phyloP scores from a whole-genome alignment of 225 moss, liverwort and hornwort species.

The Rhytidiadelphus loreus region DNA sequence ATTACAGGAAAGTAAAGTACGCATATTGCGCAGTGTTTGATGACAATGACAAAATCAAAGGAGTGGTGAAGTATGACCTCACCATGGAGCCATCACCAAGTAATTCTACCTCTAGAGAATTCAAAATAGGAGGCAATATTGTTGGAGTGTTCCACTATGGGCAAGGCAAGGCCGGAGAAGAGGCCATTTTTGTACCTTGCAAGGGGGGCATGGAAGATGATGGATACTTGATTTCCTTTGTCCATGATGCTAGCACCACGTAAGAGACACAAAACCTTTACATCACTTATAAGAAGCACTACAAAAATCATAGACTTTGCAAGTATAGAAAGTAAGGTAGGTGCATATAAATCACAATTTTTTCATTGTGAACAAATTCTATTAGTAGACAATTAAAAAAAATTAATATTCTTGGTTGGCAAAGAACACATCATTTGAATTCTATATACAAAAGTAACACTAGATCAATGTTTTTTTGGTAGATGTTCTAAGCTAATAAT shows the following conservation, averaged over 20 bases:
- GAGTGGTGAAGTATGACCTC: slow-evolving; percentile 44
- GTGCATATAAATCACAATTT: fast-evolving
- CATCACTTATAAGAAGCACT: not conserved
- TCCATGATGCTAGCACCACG: not conserved
- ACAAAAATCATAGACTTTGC: not conserved
- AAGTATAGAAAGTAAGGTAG: fast-evolving
- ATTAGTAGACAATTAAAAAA: too few relatives aligned
- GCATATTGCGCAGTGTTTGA: slow-evolving; percentile 14
- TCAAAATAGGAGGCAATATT: not conserved
- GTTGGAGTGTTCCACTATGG: not conserved
- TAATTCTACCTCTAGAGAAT: not conserved
- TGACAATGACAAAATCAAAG: not conserved
- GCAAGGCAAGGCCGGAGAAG: too few relatives aligned
- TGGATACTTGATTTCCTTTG: slow-evolving; percentile 10
- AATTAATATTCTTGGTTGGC: not conserved
- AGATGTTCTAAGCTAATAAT: not conserved
- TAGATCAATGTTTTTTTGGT: not conserved
- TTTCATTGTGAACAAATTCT: not conserved
- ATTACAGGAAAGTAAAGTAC: not conserved
- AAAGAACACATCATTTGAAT: not conserved
- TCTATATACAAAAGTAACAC: not conserved
- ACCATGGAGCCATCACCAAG: not conserved
- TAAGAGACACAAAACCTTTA: not conserved
- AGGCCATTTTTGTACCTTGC: slow-evolving; percentile 42
- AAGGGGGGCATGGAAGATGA: slow-evolving; percentile 23